Base-by-base conservation (phyloP, 495 filamentous ascomycete genomes). In the Aspergillus carlsbadensis region DNA sequence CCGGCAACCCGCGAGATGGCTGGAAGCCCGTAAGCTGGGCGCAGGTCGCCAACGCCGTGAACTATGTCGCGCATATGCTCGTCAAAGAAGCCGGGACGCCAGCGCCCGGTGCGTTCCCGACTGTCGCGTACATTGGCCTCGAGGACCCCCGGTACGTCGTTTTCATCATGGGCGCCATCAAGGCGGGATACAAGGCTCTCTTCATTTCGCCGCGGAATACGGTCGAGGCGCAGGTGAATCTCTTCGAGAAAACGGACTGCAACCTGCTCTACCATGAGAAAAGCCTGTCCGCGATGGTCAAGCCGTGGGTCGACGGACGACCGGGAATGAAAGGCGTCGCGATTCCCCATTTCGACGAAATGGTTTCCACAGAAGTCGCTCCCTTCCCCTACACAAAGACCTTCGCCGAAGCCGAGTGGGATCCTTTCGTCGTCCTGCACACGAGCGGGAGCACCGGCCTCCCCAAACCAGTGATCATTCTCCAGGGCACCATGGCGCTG, bases 401-500 rank as follows among this genome's bases (percentile, higher is more conserved):
- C 14, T 74, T 70, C 33, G 63, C 58, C 20, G 59, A 74, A 34
- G 66, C 64, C 6, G 34, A 55, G 14, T 58, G 42, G 24, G 63
- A 71, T 22, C 71, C 71, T 1, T 64, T 56, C 49, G 46, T 74
- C 3, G 63, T 71, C 2, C 43, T 74, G 43, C 77, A 80, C 50
- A 78, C 77, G 3, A 76, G 72, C 6, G 77, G 76, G 13, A 74
- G 72, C 18, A 78, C 76, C 0, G 75, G 77, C 0, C 59, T 74
- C 18, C 76, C 76, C 1, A 78, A 78, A 57, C 76, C 75, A 4
- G 50, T 78, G 34, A 8, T 29, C 8, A 29, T 29, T 8, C 26
- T 8, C 3, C 26, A 29, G 26, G 26, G 26, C 26, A 4, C 26
- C 4, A 4, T 29, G 26, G 26, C 26, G 4, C 26, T 29, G 4